Evolutionary conservation across 805 yeast genomes (phyloP).

Genomic region (Candida boleticola): DNA sequence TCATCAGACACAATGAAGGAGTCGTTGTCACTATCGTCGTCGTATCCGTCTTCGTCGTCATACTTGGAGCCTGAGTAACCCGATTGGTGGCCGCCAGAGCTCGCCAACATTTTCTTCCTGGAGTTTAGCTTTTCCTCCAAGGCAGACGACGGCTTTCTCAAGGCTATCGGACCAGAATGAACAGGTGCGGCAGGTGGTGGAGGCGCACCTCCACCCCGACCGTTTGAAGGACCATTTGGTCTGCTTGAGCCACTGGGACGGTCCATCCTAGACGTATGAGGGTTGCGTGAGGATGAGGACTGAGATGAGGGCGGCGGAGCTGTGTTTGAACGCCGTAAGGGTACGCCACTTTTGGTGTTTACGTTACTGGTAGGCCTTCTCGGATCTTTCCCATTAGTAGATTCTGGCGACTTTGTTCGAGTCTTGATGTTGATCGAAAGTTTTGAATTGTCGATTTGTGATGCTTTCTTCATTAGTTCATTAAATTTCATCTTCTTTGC

Average conservation of each 20-base stretch:
- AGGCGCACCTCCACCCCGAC: not conserved
- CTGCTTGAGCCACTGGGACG: not conserved
- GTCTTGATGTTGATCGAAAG: slow-evolving; percentile 37
- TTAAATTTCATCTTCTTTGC: slow-evolving; percentile 54
- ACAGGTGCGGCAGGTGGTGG: not conserved
- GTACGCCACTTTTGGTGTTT: not conserved
- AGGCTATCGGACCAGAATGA: slow-evolving; percentile 29
- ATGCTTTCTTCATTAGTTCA: slow-evolving; percentile 70
- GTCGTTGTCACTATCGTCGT: slow-evolving; percentile 48
- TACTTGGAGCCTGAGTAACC: slow-evolving; percentile 1
- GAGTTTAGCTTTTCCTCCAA: slow-evolving; percentile 43
- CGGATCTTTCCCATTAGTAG: slow-evolving; percentile 7
- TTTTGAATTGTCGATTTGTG: slow-evolving; percentile 49
- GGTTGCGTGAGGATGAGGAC: not conserved
- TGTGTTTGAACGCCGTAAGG: too few relatives aligned
- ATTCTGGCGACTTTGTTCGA: slow-evolving; percentile 11
- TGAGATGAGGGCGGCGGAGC: not conserved
- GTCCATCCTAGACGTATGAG: too few relatives aligned
- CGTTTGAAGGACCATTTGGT: not conserved
- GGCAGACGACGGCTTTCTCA: slow-evolving; percentile 58
- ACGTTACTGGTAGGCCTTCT: not conserved
- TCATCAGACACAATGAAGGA: slow-evolving; percentile 53
- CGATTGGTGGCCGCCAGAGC: not conserved
- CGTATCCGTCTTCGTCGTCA: slow-evolving; percentile 20
- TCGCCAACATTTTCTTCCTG: slow-evolving; percentile 6